Percentiles rank a stretch among this genome's conserved stretches.
phyloP scores from a whole-genome alignment of 768 basidiomycete genomes.

The Pholiota conissans region DNA sequence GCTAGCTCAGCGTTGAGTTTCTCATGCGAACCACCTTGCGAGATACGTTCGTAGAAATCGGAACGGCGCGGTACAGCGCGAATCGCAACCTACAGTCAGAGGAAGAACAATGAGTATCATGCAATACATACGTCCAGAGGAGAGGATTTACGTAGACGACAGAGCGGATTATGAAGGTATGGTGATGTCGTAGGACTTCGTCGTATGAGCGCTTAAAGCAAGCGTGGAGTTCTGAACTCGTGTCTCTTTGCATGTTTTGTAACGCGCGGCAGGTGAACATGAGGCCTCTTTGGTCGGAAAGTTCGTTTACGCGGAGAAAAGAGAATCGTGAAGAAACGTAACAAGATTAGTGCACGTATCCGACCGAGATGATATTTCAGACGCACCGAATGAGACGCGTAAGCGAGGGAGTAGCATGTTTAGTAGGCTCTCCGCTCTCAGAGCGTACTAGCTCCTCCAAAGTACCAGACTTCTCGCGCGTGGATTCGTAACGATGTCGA shows the following conservation, averaged over 20 bases:
- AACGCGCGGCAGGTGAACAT: slow-evolving; percentile 68
- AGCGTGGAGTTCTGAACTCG: slow-evolving; percentile 51
- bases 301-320: neutral
- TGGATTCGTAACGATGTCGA: slow-evolving; percentile 49
- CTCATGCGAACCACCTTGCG: slow-evolving; percentile 55
- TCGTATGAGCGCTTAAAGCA: slow-evolving; percentile 78
- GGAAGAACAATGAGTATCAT: no score
- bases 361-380: neutral
- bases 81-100: slow-evolving; percentile 59
- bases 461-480: slow-evolving; percentile 46
- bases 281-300: slow-evolving; percentile 50
- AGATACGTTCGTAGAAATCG: slow-evolving; percentile 64
- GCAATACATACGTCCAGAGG: no score
- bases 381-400: slow-evolving; percentile 66
- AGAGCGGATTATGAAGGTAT: slow-evolving; percentile 65
- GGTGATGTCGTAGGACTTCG: slow-evolving; percentile 63
- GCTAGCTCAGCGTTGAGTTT: slow-evolving; percentile 54
- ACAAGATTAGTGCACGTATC: neutral
- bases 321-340: neutral
- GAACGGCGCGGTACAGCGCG: slow-evolving; percentile 59
- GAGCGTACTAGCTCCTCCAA: slow-evolving; percentile 60
- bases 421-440: slow-evolving; percentile 38
- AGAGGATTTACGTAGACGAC: slow-evolving; percentile 54
- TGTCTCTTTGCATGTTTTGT: slow-evolving; percentile 61
- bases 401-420: slow-evolving; percentile 59